Evolutionary conservation across 345 rosid genomes (phyloP).

Genomic region (Passiflora organensis): DNA sequence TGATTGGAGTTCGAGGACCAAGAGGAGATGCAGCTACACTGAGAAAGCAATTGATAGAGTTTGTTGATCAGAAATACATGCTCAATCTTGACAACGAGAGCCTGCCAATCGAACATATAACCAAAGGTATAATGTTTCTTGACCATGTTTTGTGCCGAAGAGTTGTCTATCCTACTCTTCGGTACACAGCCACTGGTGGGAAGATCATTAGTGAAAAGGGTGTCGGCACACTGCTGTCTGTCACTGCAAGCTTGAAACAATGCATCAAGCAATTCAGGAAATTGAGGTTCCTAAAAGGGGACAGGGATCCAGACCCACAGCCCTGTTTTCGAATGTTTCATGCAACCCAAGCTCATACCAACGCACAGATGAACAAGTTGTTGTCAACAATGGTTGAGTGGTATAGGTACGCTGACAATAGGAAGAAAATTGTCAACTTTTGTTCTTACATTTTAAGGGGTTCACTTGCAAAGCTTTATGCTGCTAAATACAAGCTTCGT

Average conservation of each 20-base stretch:
- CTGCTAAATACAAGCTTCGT: conserved; percentile 90
- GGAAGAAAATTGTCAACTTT: conserved; percentile 82
- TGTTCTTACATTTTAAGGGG: conserved; percentile 86
- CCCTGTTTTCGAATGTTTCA: conserved; percentile 98
- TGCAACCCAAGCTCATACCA: conserved; percentile 92
- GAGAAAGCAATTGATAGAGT: conserved; percentile 90
- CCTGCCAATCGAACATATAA: conserved; percentile 89
- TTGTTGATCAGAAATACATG: conserved; percentile 85
- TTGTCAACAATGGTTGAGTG: conserved; percentile 83
- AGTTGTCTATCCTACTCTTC: conserved; percentile 92
- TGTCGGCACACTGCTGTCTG: conserved; percentile 90
- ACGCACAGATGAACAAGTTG: conserved; percentile 93
- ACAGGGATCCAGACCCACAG: conserved; percentile 91
- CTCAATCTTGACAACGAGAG: conserved; percentile 85
- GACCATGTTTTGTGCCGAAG: conserved; percentile 94
- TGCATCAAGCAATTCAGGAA: conserved; percentile 91
- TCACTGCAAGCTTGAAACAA: conserved; percentile 91
- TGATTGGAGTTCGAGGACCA: conserved; percentile 90
- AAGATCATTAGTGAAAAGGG: conserved; percentile 97
- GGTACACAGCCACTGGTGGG: conserved; percentile 94
- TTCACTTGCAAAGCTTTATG: conserved; percentile 91
- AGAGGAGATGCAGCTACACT: conserved; percentile 89
- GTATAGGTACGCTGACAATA: conserved; percentile 85
- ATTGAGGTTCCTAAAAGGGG: conserved; percentile 78
- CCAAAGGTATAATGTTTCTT: conserved; percentile 96